Conservation (phyloP, 768 basidiomycete species). For the Leccinum truebloodii region DNA sequence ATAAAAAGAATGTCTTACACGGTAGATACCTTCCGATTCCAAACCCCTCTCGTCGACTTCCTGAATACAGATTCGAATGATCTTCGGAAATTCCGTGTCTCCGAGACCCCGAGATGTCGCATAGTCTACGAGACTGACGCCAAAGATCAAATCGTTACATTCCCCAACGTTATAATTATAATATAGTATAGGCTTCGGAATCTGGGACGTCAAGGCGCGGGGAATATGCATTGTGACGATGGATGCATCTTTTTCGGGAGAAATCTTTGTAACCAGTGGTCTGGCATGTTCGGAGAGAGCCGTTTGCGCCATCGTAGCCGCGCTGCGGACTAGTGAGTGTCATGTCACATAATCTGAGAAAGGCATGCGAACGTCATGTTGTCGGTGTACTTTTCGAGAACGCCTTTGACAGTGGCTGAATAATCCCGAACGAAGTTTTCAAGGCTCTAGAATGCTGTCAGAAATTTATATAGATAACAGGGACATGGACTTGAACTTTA, state of each 20-base stretch:
- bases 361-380: slow-evolving; percentile 55
- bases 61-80: slow-evolving; percentile 75
- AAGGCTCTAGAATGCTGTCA: slow-evolving; percentile 56
- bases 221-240: slow-evolving; percentile 57
- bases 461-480: slow-evolving; percentile 1
- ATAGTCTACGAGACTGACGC: slow-evolving; percentile 85
- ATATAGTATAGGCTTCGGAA: slow-evolving; percentile 74
- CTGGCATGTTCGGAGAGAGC: slow-evolving; percentile 70
- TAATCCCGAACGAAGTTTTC: slow-evolving; percentile 79
- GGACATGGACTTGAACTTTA: slow-evolving; percentile 47
- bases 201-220: slow-evolving; percentile 61
- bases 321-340: slow-evolving; percentile 44
- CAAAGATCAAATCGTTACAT: slow-evolving; percentile 88
- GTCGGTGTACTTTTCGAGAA: slow-evolving; percentile 75
- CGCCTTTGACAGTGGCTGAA: slow-evolving; percentile 58
- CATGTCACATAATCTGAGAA: not conserved
- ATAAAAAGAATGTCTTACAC: slow-evolving; percentile 44
- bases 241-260: slow-evolving; percentile 67
- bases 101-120: slow-evolving; percentile 74
- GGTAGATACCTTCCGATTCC: slow-evolving; percentile 79
- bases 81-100: slow-evolving; percentile 78
- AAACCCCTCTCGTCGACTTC: slow-evolving; percentile 82
- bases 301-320: slow-evolving; percentile 73
- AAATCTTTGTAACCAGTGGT: slow-evolving; percentile 62
- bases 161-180: slow-evolving; percentile 79